Evolutionary conservation across 139 green algal genomes (phyloP).

Genomic region (Diplosphaera chodatii): DNA sequence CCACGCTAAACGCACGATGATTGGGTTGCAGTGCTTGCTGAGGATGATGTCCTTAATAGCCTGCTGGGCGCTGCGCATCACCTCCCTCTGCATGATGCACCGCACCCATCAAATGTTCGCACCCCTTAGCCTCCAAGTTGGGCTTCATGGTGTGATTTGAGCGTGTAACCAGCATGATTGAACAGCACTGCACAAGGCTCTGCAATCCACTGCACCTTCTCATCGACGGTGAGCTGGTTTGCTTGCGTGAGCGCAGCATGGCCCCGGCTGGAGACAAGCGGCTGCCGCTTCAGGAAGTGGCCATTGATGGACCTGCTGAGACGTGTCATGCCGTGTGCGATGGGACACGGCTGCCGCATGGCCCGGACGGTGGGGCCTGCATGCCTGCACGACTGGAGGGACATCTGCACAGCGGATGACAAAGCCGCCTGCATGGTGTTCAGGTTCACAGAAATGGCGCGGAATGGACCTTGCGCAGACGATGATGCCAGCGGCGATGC

Average conservation of each 20-base stretch:
- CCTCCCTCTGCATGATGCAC: neutral
- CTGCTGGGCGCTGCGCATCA: neutral
- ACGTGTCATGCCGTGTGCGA: no score
- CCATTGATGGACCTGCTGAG: no score
- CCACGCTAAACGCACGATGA: conserved; percentile 61
- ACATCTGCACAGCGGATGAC: neutral
- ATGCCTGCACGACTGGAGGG: neutral
- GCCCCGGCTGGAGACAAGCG: neutral
- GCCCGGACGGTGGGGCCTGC: neutral
- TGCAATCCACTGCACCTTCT: neutral
- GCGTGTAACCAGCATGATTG: no score
- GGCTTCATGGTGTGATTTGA: no score
- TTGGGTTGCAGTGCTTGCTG: conserved; percentile 36
- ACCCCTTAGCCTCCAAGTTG: no score
- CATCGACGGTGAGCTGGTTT: neutral
- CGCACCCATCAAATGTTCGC: no score
- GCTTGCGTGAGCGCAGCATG: neutral
- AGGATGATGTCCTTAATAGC: conserved; percentile 4
- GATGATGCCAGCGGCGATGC: no score
- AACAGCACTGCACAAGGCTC: no score
- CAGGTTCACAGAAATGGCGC: no score
- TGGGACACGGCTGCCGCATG: neutral
- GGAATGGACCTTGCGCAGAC: no score
- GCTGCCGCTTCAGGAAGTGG: neutral
- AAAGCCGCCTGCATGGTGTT: neutral